These are phyloP conservation scores for Podaxis mareebaensis DNA, from an alignment of 768 basidiomycete species.

Conservation along the genomic window DNA sequence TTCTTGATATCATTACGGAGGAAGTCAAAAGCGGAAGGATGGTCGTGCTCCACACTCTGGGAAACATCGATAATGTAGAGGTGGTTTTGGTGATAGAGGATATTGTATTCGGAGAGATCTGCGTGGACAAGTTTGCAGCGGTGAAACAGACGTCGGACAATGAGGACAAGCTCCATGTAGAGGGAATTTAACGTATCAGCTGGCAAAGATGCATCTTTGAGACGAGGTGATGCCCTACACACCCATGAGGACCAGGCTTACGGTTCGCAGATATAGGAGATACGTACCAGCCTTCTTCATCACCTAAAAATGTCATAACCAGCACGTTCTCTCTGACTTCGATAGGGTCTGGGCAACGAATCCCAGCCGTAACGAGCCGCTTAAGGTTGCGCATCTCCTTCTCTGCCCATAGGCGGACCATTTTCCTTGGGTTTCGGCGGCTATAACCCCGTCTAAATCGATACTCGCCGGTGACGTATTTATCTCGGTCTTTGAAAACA, in stretches of 20 bases:
- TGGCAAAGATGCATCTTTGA: slow-evolving; percentile 79
- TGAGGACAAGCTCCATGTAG: slow-evolving; percentile 79
- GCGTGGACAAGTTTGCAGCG: slow-evolving; percentile 94
- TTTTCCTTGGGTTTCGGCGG: slow-evolving; percentile 89
- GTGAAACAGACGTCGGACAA: slow-evolving; percentile 83
- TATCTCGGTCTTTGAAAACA: slow-evolving; percentile 95
- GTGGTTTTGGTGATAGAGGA: slow-evolving; percentile 81
- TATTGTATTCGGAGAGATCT: slow-evolving; percentile 97
- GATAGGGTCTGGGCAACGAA: slow-evolving; percentile 84
- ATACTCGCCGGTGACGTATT: slow-evolving; percentile 94
- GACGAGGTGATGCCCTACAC: slow-evolving; percentile 83
- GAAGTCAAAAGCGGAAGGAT: slow-evolving; percentile 95
- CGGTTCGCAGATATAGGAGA: slow-evolving; percentile 5
- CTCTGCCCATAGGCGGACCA: slow-evolving; percentile 98
- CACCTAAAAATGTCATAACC: slow-evolving; percentile 92
- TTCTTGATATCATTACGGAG: slow-evolving; percentile 90
- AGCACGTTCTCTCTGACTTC: slow-evolving; percentile 97
- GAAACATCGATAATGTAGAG: slow-evolving; percentile 97
- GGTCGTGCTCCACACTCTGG: slow-evolving; percentile 98
- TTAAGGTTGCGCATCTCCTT: slow-evolving; percentile 98
- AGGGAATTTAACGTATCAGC: slow-evolving; percentile 52
- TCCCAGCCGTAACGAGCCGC: slow-evolving; percentile 78
- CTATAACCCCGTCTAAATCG: slow-evolving; percentile 92
- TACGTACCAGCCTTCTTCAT: slow-evolving; percentile 74
- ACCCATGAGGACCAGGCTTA: slow-evolving; percentile 3